Evolutionary conservation across 306 rosid genomes (phyloP).

Genomic region (Gleditsia sinensis): DNA sequence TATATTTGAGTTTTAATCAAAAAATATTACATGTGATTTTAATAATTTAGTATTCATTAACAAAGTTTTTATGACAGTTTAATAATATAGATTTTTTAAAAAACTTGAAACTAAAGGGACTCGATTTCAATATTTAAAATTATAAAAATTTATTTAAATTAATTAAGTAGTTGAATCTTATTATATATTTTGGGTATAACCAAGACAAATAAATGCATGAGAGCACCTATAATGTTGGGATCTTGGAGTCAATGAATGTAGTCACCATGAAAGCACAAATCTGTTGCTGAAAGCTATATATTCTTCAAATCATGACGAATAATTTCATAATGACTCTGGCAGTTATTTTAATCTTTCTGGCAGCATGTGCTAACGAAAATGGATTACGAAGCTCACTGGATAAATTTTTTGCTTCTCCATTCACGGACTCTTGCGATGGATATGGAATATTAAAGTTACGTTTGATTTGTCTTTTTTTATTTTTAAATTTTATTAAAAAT

Average conservation of each 20-base stretch:
- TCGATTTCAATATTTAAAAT: too few relatives aligned
- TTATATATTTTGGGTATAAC: too few relatives aligned
- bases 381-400: not conserved
- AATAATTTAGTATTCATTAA: too few relatives aligned
- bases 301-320: not conserved
- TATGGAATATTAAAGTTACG: not conserved
- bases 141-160: too few relatives aligned
- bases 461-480: too few relatives aligned
- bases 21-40: too few relatives aligned
- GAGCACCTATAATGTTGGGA: not conserved
- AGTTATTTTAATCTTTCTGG: not conserved
- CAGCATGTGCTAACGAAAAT: not conserved
- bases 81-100: too few relatives aligned
- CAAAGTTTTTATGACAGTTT: too few relatives aligned
- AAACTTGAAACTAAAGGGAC: too few relatives aligned
- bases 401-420: not conserved
- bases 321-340: constrained; percentile 11
- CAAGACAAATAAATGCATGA: not conserved
- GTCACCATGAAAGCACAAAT: not conserved
- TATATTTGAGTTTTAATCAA: too few relatives aligned
- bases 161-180: too few relatives aligned
- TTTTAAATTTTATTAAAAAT: too few relatives aligned
- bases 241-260: not conserved
- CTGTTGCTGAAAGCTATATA: not conserved
- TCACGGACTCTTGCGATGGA: not conserved